These are phyloP conservation scores for Xerophyta viscosa DNA, from an alignment of 106 monocot genomes.

Conservation along the genomic window DNA sequence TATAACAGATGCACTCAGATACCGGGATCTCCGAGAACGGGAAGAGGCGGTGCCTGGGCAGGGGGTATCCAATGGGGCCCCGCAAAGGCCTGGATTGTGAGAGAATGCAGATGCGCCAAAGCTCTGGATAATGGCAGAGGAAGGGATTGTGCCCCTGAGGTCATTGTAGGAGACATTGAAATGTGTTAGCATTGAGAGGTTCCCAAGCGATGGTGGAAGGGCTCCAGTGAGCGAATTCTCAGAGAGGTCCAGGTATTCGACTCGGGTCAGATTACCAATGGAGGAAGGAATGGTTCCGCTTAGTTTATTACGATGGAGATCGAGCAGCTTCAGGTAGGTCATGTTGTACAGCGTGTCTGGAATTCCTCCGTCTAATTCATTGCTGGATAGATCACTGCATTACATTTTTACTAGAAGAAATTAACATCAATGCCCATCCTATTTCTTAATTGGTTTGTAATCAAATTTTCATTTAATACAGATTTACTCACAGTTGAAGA, in stretches of 20 bases:
- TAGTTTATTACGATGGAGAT: conserved; percentile 65
- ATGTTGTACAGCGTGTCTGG: conserved; percentile 58
- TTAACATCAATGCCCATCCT: not conserved
- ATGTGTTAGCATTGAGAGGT: conserved; percentile 34
- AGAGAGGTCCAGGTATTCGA: conserved; percentile 61
- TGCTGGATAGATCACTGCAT: conserved; percentile 77
- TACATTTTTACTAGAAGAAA: conserved; percentile 6
- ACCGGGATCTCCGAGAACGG: conserved; percentile 11
- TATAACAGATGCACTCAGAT: conserved; percentile 51
- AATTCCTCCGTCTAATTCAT: conserved; percentile 55
- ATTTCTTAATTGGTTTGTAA: not conserved
- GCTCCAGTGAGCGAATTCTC: conserved; percentile 55
- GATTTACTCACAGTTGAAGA: conserved; percentile 62
- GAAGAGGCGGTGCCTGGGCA: conserved; percentile 16
- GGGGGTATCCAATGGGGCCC: conserved; percentile 40
- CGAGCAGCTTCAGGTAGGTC: conserved; percentile 56
- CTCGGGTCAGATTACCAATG: conserved; percentile 41
- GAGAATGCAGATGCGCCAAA: conserved; percentile 55
- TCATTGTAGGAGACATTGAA: conserved; percentile 87
- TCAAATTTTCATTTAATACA: not conserved
- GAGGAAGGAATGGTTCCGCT: conserved; percentile 45
- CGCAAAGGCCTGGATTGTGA: conserved; percentile 73
- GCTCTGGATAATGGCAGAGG: conserved; percentile 26
- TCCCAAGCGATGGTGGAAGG: conserved; percentile 47
- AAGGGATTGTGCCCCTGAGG: conserved; percentile 71